Conservation (phyloP, 768 basidiomycete species). For the Suillus bovinus region DNA sequence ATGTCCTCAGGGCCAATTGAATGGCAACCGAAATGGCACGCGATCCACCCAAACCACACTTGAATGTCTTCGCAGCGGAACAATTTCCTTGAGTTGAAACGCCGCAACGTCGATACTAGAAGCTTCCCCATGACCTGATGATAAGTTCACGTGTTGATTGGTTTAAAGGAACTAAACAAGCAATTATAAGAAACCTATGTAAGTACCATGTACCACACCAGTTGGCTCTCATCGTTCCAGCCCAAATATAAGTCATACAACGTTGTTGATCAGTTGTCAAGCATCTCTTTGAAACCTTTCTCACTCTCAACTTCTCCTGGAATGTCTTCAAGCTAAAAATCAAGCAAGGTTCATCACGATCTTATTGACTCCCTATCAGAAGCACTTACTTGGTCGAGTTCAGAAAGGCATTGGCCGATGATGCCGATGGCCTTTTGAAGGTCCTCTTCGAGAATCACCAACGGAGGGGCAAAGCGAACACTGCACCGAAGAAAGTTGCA, state of each 20-base stretch:
- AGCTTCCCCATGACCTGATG: no score
- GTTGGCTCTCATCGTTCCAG: not conserved
- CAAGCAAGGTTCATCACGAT: not conserved
- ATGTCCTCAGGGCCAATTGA: not conserved
- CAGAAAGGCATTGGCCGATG: constrained; percentile 74
- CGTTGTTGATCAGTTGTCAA: constrained; percentile 21
- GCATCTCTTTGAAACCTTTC: constrained; percentile 50
- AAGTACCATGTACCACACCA: not conserved
- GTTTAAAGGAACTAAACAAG: not conserved
- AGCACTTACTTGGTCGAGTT: constrained; percentile 72
- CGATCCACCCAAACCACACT: not conserved
- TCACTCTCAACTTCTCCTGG: constrained; percentile 66
- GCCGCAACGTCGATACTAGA: not conserved
- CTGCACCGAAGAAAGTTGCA: constrained; percentile 39
- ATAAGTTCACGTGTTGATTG: not conserved
- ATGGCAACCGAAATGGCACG: not conserved
- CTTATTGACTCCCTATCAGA: not conserved
- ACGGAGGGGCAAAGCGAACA: constrained; percentile 93
- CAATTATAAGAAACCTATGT: not conserved
- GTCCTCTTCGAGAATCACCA: constrained; percentile 92
- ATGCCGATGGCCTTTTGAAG: constrained; percentile 70
- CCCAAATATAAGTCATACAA: not conserved
- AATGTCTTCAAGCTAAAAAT: constrained; percentile 51
- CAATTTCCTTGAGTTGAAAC: not conserved
- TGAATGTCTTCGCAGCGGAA: not conserved